A percentile compares a stretch with the other conserved stretches of the same genome.
Conservation (phyloP, 768 basidiomycete genomes). For the Leucocoprinus birnbaumii region DNA sequence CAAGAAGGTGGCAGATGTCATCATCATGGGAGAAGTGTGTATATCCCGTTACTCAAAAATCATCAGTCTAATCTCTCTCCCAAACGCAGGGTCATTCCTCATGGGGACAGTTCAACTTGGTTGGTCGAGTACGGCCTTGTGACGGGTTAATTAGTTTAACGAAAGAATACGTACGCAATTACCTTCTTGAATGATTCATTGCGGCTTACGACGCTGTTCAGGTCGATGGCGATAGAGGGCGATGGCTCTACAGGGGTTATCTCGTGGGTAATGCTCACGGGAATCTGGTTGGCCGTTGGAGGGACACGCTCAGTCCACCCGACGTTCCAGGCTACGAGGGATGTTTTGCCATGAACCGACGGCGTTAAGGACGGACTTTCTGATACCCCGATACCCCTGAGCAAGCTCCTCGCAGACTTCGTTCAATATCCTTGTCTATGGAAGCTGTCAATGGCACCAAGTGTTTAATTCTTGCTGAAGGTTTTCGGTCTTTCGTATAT, state of each 20-base stretch:
- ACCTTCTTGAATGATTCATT: constrained; percentile 10
- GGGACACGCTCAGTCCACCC: constrained; percentile 72
- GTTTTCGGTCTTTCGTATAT: neutral
- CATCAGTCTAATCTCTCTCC: neutral
- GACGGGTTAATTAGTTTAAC: constrained; percentile 79
- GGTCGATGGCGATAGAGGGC: constrained; percentile 72
- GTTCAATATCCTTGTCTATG: neutral
- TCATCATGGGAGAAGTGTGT: constrained; percentile 72
- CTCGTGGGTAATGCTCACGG: constrained; percentile 68
- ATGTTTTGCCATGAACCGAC: constrained; percentile 73
- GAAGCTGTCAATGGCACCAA: too few species aligned
- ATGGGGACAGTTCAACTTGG: constrained; percentile 83
- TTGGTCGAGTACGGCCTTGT: constrained; percentile 75
- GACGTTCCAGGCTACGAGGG: constrained; percentile 79
- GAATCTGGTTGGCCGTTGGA: constrained; percentile 81
- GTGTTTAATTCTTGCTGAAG: too few species aligned
- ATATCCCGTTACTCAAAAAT: neutral
- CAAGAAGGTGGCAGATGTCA: constrained; percentile 43
- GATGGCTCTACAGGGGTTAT: constrained; percentile 86
- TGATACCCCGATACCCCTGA: too few species aligned
- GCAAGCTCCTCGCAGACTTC: too few species aligned
- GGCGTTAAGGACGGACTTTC: constrained; percentile 32
- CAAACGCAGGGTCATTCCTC: constrained; percentile 75
- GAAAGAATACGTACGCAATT: constrained; percentile 75
- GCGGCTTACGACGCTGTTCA: constrained; percentile 22